Evolutionary conservation across 1,139 yeast genomes (phyloP), one percentile per base, ranked within the genome.

Genomic region (Nematodospora anomalae): DNA sequence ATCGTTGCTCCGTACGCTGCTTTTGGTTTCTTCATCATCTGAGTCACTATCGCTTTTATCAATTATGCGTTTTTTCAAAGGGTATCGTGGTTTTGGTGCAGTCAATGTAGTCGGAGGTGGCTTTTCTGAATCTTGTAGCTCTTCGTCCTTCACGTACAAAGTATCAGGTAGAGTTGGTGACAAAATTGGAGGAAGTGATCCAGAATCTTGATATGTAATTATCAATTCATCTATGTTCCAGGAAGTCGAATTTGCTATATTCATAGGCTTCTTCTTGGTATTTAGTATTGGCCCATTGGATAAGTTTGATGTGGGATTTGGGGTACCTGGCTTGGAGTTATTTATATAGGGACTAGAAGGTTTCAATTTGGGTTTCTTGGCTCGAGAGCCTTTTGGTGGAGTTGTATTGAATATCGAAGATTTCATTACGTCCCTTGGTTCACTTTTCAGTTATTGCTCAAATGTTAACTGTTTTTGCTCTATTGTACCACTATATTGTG

Each of bases 221-320:
- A 69, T 40, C 58, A 71, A 53, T 16, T 70, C 74, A 30, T 70
- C 73, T 34, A 71, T 45, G 43, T 67, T 67, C 76, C 76, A 71
- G 6, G 56, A 32, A 9, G 30, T 30, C 30, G 8, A 18, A 8
- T 18, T 24, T 29, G 24, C 16, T 22, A 8, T 12, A 16, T 4
- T 10, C n/a, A 26, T 24, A n/a, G 20, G 30, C 30, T 26, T 28
- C n/a, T 9, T 22, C n/a, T 11, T 26, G n/a, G 33, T 9, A 10
- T 30, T 15, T 27, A 14, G 10, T 18, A 14, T 13, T 6, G 7
- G 9, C 7, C 14, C 15, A 10, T 33, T 26, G 9, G 28, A 6
- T 4, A 22, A 9, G 8, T 4, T 33, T 3, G 36, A n/a, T 11
- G 15, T 12, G 13, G 23, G 26, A 28, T 26, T 40, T 21, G 51